Evolutionary conservation across 306 rosid genomes (phyloP).

Genomic region (Cucurbita argyrosperma): DNA sequence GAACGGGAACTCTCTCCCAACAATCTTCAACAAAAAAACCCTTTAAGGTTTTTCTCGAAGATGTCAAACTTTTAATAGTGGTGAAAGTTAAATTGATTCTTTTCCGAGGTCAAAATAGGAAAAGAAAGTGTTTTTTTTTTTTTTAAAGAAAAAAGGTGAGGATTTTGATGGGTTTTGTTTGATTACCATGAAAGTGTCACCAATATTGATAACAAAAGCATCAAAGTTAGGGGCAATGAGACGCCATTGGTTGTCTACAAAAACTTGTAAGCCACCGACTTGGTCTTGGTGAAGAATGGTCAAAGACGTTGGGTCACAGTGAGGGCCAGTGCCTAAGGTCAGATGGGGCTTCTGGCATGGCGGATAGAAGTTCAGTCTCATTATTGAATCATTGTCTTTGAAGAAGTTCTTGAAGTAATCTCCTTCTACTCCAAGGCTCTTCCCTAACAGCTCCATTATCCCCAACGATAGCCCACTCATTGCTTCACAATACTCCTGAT

Average conservation of each 20-base stretch:
- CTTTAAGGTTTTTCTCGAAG: no score
- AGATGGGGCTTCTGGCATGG: conserved; percentile 80
- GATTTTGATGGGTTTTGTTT: not conserved
- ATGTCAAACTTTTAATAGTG: no score
- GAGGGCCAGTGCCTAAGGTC: conserved; percentile 92
- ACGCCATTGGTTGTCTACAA: conserved; percentile 72
- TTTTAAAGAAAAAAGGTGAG: not conserved
- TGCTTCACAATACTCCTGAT: conserved; percentile 63
- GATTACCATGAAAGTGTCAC: conserved; percentile 91
- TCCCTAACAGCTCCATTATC: conserved; percentile 86
- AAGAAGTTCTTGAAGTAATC: conserved; percentile 49
- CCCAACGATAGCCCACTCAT: conserved; percentile 83
- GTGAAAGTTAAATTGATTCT: no score
- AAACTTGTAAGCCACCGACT: conserved; percentile 84
- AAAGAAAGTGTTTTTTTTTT: no score
- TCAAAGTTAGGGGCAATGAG: conserved; percentile 59
- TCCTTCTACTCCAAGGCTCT: conserved; percentile 66
- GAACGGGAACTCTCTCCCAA: no score
- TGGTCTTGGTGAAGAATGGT: conserved; percentile 90
- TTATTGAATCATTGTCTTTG: conserved; percentile 63
- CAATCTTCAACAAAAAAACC: no score
- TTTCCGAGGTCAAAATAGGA: not conserved
- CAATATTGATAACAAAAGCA: conserved; percentile 89
- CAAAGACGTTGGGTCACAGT: conserved; percentile 88
- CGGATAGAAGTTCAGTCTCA: conserved; percentile 91